phyloP scores from a whole-genome alignment of 192 early-diverging fungal species.

The Phycomyces nitens region DNA sequence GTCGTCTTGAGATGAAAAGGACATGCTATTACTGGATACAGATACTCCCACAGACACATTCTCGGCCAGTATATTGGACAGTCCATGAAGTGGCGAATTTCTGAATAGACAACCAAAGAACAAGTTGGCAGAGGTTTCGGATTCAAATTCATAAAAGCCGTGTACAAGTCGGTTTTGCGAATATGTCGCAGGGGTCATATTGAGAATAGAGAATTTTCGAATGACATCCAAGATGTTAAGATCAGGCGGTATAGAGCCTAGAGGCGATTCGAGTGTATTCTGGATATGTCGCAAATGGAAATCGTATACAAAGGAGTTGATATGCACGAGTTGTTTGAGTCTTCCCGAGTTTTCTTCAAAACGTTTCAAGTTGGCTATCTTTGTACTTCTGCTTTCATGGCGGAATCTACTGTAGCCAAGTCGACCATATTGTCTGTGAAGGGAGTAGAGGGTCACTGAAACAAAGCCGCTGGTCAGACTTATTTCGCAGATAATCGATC shows the following conservation, averaged over 20 bases:
- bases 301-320: conserved; percentile 60
- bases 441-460: conserved; percentile 51
- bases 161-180: conserved; percentile 47
- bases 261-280: conserved; percentile 29
- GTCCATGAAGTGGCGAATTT: conserved; percentile 17
- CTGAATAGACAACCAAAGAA: conserved; percentile 16
- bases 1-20: conserved; percentile 1
- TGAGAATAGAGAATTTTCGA: conserved; percentile 36
- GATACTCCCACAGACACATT: conserved; percentile 6
- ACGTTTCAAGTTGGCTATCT: conserved; percentile 38
- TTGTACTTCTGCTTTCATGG: conserved; percentile 7
- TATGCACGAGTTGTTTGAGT: conserved; percentile 53
- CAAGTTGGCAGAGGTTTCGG: conserved; percentile 2
- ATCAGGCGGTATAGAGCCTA: conserved; percentile 22
- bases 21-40: conserved; percentile 10
- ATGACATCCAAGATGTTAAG: conserved; percentile 45
- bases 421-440: conserved; percentile 46
- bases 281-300: conserved; percentile 52
- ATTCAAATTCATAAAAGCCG: conserved; percentile 34
- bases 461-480: conserved; percentile 51
- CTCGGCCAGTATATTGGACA: conserved; percentile 3
- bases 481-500: conserved; percentile 58
- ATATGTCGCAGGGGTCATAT: conserved; percentile 41
- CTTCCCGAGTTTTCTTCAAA: conserved; percentile 50
- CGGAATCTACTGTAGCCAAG: conserved; percentile 17